A percentile compares a stretch with the other conserved stretches of the same genome.
Evolutionary conservation across 2,329 filamentous ascomycete genomes (phyloP).

Genomic region (Venturia pyrina): DNA sequence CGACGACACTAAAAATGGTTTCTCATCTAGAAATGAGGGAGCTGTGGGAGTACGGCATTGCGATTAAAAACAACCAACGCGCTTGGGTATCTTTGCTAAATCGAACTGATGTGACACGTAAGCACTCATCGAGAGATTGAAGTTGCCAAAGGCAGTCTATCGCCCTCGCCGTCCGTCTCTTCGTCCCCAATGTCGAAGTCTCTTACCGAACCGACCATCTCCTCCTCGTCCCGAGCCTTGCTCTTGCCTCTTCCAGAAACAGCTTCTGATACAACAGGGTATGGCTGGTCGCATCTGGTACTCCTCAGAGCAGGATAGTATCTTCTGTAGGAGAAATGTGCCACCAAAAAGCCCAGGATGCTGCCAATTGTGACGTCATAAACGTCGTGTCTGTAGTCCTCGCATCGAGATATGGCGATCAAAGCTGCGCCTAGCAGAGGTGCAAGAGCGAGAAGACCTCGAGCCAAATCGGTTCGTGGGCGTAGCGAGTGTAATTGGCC

Average conservation of each 20-base stretch:
- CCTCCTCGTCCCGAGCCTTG: slow-evolving; percentile 7
- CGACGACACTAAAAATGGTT: not conserved
- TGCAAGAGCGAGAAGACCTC: slow-evolving; percentile 43
- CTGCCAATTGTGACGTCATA: slow-evolving; percentile 51
- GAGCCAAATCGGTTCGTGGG: slow-evolving; percentile 46
- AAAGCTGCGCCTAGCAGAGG: slow-evolving; percentile 48
- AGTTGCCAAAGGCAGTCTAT: slow-evolving; percentile 8
- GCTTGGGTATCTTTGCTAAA: slow-evolving; percentile 1
- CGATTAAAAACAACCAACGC: not conserved
- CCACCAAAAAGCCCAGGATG: slow-evolving; percentile 43
- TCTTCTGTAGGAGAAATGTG: slow-evolving; percentile 49
- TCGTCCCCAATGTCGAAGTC: slow-evolving; percentile 11
- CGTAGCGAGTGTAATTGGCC: slow-evolving; percentile 53
- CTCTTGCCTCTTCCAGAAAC: not conserved
- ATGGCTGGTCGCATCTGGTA: slow-evolving; percentile 10
- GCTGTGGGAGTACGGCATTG: not conserved
- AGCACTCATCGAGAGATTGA: not conserved
- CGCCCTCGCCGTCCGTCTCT: slow-evolving; percentile 5
- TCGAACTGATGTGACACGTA: not conserved
- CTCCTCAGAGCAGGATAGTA: slow-evolving; percentile 45
- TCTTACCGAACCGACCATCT: slow-evolving; percentile 2
- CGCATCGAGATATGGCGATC: slow-evolving; percentile 51
- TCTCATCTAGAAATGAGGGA: too few relatives aligned
- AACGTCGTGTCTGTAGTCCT: slow-evolving; percentile 55
- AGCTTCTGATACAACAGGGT: not conserved